Percentiles rank a stretch among this genome's conserved stretches.
Conservation (phyloP, 179 eudicot species). For the Carnegiea gigantea region DNA sequence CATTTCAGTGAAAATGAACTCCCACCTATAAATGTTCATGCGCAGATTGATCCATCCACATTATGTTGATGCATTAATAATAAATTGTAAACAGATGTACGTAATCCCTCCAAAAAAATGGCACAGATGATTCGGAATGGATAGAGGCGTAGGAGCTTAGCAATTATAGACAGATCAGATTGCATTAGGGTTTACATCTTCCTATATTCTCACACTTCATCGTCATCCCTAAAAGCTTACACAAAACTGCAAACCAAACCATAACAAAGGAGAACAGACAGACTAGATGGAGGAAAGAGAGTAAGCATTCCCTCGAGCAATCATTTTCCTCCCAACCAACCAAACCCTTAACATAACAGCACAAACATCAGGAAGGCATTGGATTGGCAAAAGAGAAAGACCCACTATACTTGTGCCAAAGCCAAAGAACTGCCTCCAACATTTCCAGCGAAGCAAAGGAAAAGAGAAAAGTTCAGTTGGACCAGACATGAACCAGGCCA, state of each 20-base stretch:
- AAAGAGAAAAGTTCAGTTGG: constrained; percentile 48
- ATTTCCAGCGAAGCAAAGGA: not conserved
- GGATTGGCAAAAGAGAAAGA: constrained; percentile 9
- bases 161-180: not conserved
- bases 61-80: too few relatives aligned
- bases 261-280: not conserved
- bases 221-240: not conserved
- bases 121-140: too few relatives aligned
- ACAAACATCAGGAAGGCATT: not conserved
- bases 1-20: too few relatives aligned
- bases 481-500: constrained; percentile 92
- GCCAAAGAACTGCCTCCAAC: constrained; percentile 14
- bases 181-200: not conserved
- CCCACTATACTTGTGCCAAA: not conserved
- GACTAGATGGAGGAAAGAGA: not conserved
- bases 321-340: not conserved
- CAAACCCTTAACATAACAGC: not conserved
- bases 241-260: not conserved
- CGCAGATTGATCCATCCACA: too few relatives aligned
- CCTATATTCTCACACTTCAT: not conserved
- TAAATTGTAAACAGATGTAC: too few relatives aligned
- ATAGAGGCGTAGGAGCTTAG: not conserved
- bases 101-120: too few relatives aligned
- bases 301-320: not conserved
- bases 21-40: too few relatives aligned